Base-by-base conservation (phyloP, 163 green algal genomes). In the Chlamydomonas reinhardtii region DNA sequence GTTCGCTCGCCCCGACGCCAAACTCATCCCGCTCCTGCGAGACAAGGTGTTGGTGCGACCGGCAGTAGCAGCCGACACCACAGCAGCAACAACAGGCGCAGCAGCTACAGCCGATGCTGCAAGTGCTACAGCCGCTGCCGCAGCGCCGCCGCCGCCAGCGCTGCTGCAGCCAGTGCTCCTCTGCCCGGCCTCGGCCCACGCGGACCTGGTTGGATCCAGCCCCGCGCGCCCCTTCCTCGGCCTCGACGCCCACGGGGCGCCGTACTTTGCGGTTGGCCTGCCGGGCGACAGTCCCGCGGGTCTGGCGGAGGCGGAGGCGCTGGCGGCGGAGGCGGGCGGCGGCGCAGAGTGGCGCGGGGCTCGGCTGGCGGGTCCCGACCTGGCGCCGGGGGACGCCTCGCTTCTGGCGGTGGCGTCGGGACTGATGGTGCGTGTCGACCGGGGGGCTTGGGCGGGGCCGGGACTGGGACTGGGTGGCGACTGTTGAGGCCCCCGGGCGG, bases 251-350 rank as follows among this genome's bases (percentile, higher is more conserved):
- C 0, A 43, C 19, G 85, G 76, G 22, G 43, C n/a, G 43, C 76
- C 85, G 19, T 90, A 90, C 71, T 90, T 86, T 39, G 77, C 85
- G 20, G 85, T 75, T 24, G 59, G 74, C 3, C 48, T 56, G 48
- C 48, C 12, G 12, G 62, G 76, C 15, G 31, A 24, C 27, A 54
- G 65, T 11, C 35, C 68, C 29, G 54, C 35, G 32, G 56, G 59
- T 54, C 48, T 56, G 48, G 48, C 9, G 48, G 48, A 56, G 48
- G 68, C 56, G 22, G 37, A 27, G 11, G 11, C 5, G n/a, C 48
- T 82, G 22, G 61, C 74, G 25, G 76, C 74, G 25, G 34, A 62
- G 12, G 35, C 74, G 12, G 39, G 73, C 14, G 39, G 74, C 0
- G 48, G 48, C 48, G 24, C 77, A 0, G 54, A 76, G 59, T 90